These are phyloP conservation scores for Magnolia changhungtana DNA, from an alignment of 164 flowering plant genomes.

Conservation along the genomic window DNA sequence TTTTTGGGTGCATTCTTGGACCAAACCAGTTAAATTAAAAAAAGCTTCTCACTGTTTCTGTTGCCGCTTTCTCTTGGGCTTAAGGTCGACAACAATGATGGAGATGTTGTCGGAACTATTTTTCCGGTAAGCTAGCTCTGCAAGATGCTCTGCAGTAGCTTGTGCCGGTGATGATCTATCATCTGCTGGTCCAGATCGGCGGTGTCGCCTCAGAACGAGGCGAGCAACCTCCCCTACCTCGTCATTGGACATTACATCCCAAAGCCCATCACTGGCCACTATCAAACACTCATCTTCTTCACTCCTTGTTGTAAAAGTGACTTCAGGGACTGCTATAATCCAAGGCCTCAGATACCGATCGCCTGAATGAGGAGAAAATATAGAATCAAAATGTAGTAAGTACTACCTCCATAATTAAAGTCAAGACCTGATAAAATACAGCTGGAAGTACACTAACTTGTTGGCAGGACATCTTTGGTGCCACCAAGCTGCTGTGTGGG, in stretches of 20 bases:
- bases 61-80: slow-evolving; percentile 40
- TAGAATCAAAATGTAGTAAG: too few relatives aligned
- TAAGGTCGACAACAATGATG: slow-evolving; percentile 61
- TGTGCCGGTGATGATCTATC: slow-evolving; percentile 38
- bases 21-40: not conserved
- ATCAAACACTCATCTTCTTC: slow-evolving; percentile 68
- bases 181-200: slow-evolving; percentile 24
- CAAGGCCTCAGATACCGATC: slow-evolving; percentile 61
- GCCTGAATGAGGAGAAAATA: slow-evolving; percentile 32
- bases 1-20: not conserved
- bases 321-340: slow-evolving; percentile 66
- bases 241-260: slow-evolving; percentile 71
- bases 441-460: too few relatives aligned
- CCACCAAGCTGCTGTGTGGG: too few relatives aligned
- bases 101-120: slow-evolving; percentile 65
- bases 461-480: too few relatives aligned
- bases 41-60: slow-evolving; percentile 23
- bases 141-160: slow-evolving; percentile 55
- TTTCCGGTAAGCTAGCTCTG: slow-evolving; percentile 50
- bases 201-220: slow-evolving; percentile 38
- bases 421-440: too few relatives aligned
- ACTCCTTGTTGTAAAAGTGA: slow-evolving; percentile 49
- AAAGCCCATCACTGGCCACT: slow-evolving; percentile 72
- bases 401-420: too few relatives aligned
- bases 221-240: slow-evolving; percentile 61